Evolutionary conservation across 2,329 filamentous ascomycete species (phyloP).

Genomic region (Penicillium sp.): DNA sequence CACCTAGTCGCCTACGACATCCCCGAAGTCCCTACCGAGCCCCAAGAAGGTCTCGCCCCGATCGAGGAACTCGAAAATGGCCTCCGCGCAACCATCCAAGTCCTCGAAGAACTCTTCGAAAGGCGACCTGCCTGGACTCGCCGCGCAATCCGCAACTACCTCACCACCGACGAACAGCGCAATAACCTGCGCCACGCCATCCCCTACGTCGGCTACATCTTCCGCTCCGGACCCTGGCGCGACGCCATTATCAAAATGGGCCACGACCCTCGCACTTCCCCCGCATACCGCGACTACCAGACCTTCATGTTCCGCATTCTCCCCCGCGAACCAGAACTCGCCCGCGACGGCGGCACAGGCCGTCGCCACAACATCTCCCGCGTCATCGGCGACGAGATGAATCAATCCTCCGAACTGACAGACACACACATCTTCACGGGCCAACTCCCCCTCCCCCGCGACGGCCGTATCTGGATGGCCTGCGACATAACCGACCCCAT

Average conservation of each 20-base stretch:
- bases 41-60: constrained; percentile 62
- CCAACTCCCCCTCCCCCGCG: constrained; percentile 67
- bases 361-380: constrained; percentile 40
- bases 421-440: constrained; percentile 80
- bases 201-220: constrained; percentile 88
- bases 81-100: constrained; percentile 68
- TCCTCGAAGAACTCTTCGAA: constrained; percentile 70
- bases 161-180: constrained; percentile 59
- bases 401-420: constrained; percentile 9
- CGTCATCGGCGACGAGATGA: constrained; percentile 19
- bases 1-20: constrained; percentile 67
- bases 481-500: constrained; percentile 88
- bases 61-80: constrained; percentile 59
- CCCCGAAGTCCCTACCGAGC: constrained; percentile 64
- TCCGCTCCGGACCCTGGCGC: constrained; percentile 89
- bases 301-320: constrained; percentile 82
- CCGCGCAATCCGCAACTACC: constrained; percentile 76
- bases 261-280: constrained; percentile 79
- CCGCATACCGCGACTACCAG: constrained; percentile 81
- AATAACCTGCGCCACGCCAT: constrained; percentile 73
- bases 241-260: constrained; percentile 87
- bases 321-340: constrained; percentile 42
- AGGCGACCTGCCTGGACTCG: constrained; percentile 86
- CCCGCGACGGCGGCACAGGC: constrained; percentile 39
- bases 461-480: constrained; percentile 92